Conservation (phyloP, 768 basidiomycete genomes). For the Dioszegia hungarica region DNA sequence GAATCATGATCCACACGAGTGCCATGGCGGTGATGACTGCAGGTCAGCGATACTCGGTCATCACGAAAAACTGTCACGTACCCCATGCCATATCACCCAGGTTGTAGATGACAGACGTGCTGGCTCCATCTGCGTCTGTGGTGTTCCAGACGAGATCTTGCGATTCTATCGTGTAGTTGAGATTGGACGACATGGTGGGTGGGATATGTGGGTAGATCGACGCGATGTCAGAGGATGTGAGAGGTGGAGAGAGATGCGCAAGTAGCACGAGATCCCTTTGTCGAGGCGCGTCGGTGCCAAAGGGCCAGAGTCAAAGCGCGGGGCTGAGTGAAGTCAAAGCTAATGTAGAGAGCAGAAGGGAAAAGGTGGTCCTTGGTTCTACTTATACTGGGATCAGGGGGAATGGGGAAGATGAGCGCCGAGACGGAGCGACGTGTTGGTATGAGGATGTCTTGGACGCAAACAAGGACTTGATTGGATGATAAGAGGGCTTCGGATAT, state of each 20-base stretch:
- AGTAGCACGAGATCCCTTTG: too few species aligned
- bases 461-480: not conserved
- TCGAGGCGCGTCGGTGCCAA: too few species aligned
- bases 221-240: not conserved
- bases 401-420: too few species aligned
- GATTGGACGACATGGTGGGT: constrained; percentile 39
- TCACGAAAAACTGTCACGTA: constrained; percentile 7
- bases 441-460: not conserved
- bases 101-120: constrained; percentile 38
- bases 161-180: constrained; percentile 38
- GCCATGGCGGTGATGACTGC: constrained; percentile 36
- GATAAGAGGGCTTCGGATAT: too few species aligned
- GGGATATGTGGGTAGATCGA: not conserved
- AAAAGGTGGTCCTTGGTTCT: not conserved
- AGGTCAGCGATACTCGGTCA: not conserved
- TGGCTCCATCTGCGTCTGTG: constrained; percentile 22
- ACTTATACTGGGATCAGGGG: too few species aligned
- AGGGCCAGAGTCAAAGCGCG: not conserved
- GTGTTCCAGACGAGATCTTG: constrained; percentile 33
- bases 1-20: constrained; percentile 52
- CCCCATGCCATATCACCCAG: constrained; percentile 48
- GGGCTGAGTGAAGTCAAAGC: not conserved
- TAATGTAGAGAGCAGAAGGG: not conserved
- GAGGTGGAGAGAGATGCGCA: not conserved
- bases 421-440: too few species aligned